Conservation (phyloP, 2,329 filamentous ascomycete genomes). For the Calonectria pteridis region DNA sequence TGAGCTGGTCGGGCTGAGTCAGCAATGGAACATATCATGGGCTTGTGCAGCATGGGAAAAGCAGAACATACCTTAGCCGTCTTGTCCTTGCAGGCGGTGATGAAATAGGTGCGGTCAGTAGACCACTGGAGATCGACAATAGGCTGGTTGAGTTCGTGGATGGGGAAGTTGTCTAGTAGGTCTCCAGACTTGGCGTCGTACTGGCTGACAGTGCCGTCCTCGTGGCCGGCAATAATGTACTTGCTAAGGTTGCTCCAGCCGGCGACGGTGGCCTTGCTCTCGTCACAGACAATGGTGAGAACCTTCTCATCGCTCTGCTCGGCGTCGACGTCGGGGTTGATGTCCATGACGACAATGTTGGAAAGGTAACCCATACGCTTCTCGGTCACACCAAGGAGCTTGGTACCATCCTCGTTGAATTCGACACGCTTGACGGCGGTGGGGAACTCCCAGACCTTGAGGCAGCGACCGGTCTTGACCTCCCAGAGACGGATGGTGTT, state of each 20-base stretch:
- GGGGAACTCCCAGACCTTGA: constrained; percentile 98
- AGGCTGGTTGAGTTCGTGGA: constrained; percentile 85
- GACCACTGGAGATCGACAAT: constrained; percentile 98
- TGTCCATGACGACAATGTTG: constrained; percentile 93
- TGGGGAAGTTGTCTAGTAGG: constrained; percentile 81
- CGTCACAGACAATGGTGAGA: constrained; percentile 91
- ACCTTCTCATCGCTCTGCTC: constrained; percentile 87
- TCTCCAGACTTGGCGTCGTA: constrained; percentile 96
- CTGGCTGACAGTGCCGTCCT: constrained; percentile 91
- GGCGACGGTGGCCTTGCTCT: constrained; percentile 97
- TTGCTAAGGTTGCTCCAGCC: constrained; percentile 95
- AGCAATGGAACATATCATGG: constrained; percentile 12
- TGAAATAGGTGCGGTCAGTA: constrained; percentile 94
- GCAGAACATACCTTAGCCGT: constrained; percentile 78
- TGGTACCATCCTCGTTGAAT: constrained; percentile 93
- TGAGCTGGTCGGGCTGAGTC: constrained; percentile 65
- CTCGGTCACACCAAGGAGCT: constrained; percentile 94
- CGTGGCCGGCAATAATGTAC: constrained; percentile 98
- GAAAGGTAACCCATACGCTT: constrained; percentile 98
- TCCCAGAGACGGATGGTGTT: constrained; percentile 99
- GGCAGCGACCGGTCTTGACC: constrained; percentile 88
- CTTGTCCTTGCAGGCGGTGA: constrained; percentile 99
- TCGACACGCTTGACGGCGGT: constrained; percentile 98
- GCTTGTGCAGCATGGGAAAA: no score
- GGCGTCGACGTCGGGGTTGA: constrained; percentile 84